Percentiles rank a stretch among this genome's conserved stretches.
Evolutionary conservation across 2,329 filamentous ascomycete genomes (phyloP).

Genomic region (Thelonectria olida): DNA sequence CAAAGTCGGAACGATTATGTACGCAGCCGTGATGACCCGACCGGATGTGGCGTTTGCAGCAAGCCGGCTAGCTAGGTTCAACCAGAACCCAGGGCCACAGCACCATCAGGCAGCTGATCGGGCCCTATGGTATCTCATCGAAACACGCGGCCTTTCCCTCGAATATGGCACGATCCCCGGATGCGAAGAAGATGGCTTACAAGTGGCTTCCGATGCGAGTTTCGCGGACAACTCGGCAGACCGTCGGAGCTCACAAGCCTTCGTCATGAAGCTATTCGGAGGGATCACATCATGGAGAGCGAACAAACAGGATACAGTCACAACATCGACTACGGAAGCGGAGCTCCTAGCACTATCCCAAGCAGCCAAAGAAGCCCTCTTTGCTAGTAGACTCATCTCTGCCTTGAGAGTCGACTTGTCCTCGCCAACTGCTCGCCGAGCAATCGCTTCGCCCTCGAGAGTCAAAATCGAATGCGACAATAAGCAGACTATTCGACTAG

Average conservation of each 20-base stretch:
- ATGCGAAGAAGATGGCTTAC: no score
- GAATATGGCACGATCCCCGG: neutral
- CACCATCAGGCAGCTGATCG: neutral
- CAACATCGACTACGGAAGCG: neutral
- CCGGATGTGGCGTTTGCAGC: slow-evolving; percentile 4
- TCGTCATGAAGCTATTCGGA: slow-evolving; percentile 11
- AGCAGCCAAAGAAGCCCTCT: neutral
- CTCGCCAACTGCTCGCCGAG: neutral
- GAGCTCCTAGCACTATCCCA: neutral
- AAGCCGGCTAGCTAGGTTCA: neutral
- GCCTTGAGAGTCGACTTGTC: no score
- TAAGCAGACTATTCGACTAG: neutral
- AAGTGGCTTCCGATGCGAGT: neutral
- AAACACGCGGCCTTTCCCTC: neutral
- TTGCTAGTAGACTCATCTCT: neutral
- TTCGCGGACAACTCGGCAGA: slow-evolving; percentile 8
- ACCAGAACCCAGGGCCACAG: slow-evolving; percentile 1
- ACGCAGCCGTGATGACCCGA: neutral
- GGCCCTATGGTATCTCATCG: neutral
- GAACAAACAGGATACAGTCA: slow-evolving; percentile 7
- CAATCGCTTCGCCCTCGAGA: neutral
- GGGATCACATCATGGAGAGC: slow-evolving; percentile 2
- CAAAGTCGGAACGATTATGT: neutral
- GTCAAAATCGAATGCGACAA: neutral
- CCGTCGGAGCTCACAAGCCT: slow-evolving; percentile 9